phyloP scores from a whole-genome alignment of 2,329 filamentous ascomycete genomes.

The Mollisia scopiformis region DNA sequence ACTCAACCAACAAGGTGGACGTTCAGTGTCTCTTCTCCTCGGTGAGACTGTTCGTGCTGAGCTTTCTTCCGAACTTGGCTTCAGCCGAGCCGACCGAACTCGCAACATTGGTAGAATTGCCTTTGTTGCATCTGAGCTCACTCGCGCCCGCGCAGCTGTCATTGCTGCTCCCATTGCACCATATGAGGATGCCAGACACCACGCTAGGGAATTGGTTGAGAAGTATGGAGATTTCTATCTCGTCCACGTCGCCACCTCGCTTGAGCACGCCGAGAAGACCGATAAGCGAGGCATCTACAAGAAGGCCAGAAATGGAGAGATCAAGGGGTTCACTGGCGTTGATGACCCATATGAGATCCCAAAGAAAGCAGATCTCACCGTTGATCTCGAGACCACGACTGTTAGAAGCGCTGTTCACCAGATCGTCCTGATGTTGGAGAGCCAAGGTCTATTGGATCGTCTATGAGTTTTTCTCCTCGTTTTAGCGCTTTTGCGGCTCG shows the following conservation, averaged over 20 bases:
- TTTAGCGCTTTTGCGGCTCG: background rate
- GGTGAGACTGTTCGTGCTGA: constrained; percentile 95
- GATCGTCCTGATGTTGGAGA: constrained; percentile 92
- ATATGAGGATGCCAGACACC: constrained; percentile 76
- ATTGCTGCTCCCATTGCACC: constrained; percentile 97
- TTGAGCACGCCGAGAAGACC: constrained; percentile 93
- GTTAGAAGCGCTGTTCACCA: constrained; percentile 95
- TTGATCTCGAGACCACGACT: constrained; percentile 83
- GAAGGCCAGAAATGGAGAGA: constrained; percentile 82
- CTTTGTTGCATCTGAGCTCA: constrained; percentile 94
- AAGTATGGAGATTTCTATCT: constrained; percentile 93
- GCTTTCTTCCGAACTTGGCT: constrained; percentile 92
- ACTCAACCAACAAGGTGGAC: constrained; percentile 95
- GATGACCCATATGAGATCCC: constrained; percentile 96
- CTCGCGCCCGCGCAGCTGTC: constrained; percentile 88
- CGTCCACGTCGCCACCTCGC: constrained; percentile 88
- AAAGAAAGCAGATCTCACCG: constrained; percentile 77
- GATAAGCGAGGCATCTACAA: constrained; percentile 91
- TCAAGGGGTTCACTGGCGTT: constrained; percentile 97
- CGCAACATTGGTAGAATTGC: constrained; percentile 95
- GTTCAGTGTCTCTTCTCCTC: constrained; percentile 89
- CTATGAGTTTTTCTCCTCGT: constrained; percentile 21
- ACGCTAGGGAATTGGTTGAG: constrained; percentile 83
- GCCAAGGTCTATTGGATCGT: constrained; percentile 82
- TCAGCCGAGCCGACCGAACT: constrained; percentile 89